A percentile compares a stretch with the other conserved stretches of the same genome.
These are phyloP conservation scores for Geosmithia flava DNA, from an alignment of 2,329 filamentous ascomycete species.

Conservation along the genomic window DNA sequence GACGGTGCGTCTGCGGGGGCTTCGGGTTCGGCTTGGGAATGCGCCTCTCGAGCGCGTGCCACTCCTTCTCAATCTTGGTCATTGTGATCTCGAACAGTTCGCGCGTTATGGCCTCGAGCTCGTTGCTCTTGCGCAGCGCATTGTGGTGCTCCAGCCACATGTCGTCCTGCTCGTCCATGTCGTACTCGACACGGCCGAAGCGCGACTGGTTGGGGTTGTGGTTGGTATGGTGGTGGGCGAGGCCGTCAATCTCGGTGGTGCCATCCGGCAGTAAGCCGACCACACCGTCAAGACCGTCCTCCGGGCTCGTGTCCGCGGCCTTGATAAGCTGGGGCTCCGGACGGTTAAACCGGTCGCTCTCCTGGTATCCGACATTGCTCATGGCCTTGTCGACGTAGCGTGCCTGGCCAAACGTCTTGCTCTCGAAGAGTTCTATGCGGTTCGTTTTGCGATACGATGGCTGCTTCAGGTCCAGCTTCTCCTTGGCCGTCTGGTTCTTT, in stretches of 20 bases:
- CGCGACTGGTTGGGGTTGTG: slow-evolving; percentile 13
- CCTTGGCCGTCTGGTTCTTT: slow-evolving; percentile 67
- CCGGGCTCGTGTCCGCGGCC: slow-evolving; percentile 43
- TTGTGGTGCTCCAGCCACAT: slow-evolving; percentile 90
- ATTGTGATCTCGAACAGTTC: slow-evolving; percentile 96
- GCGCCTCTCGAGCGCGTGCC: slow-evolving; percentile 88
- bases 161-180: slow-evolving; percentile 99
- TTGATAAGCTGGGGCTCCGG: slow-evolving; percentile 63
- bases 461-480: slow-evolving; percentile 64
- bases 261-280: not conserved
- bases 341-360: slow-evolving; percentile 78
- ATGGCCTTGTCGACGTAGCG: slow-evolving; percentile 94
- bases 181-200: slow-evolving; percentile 86
- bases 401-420: slow-evolving; percentile 71
- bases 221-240: not conserved
- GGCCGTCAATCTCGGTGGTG: not conserved
- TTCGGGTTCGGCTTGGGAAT: slow-evolving; percentile 97
- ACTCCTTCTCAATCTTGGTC: slow-evolving; percentile 98
- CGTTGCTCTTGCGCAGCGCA: slow-evolving; percentile 56
- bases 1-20: slow-evolving; percentile 85
- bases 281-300: slow-evolving; percentile 40
- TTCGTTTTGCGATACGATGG: slow-evolving; percentile 67
- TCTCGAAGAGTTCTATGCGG: slow-evolving; percentile 70
- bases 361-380: slow-evolving; percentile 92
- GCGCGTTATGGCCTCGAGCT: slow-evolving; percentile 74